Conservation (phyloP, 495 filamentous ascomycete species). For the Xylaria intraflava region DNA sequence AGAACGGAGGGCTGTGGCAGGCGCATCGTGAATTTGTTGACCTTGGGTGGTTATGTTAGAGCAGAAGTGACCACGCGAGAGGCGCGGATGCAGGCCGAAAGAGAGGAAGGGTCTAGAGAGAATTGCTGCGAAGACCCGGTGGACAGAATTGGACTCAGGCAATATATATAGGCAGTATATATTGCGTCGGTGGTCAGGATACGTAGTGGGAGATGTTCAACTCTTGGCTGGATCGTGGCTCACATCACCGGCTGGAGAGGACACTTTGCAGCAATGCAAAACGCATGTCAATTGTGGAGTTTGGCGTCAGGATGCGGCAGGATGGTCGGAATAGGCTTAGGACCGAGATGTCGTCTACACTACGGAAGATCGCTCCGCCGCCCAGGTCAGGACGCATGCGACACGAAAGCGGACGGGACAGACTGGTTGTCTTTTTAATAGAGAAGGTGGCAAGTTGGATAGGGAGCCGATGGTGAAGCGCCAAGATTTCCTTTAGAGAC, state of each 20-base stretch:
- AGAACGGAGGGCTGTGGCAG: conserved; percentile 29
- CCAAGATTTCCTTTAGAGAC: too few relatives aligned
- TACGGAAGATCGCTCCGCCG: conserved; percentile 1
- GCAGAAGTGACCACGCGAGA: too few relatives aligned
- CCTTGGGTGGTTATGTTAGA: neutral
- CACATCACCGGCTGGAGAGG: conserved; percentile 11
- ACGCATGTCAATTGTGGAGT: conserved; percentile 16
- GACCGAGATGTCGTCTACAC: neutral
- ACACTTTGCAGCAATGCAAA: conserved; percentile 27
- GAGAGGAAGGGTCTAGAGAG: too few relatives aligned
- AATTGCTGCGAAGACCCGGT: too few relatives aligned
- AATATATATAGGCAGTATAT: too few relatives aligned
- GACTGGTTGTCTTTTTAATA: too few relatives aligned
- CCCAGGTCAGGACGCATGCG: neutral
- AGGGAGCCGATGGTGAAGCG: too few relatives aligned
- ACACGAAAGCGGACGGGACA: too few relatives aligned
- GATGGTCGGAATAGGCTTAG: conserved; percentile 4
- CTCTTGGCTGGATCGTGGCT: neutral
- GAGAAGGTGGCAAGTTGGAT: too few relatives aligned
- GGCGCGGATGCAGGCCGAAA: too few relatives aligned
- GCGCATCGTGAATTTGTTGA: conserved; percentile 31
- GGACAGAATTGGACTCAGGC: too few relatives aligned
- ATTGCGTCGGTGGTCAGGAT: neutral
- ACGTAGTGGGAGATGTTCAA: neutral
- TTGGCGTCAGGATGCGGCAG: conserved; percentile 2